Evolutionary conservation across 2,329 filamentous ascomycete species (phyloP).

Genomic region (Rhynchosporium graminicola): DNA sequence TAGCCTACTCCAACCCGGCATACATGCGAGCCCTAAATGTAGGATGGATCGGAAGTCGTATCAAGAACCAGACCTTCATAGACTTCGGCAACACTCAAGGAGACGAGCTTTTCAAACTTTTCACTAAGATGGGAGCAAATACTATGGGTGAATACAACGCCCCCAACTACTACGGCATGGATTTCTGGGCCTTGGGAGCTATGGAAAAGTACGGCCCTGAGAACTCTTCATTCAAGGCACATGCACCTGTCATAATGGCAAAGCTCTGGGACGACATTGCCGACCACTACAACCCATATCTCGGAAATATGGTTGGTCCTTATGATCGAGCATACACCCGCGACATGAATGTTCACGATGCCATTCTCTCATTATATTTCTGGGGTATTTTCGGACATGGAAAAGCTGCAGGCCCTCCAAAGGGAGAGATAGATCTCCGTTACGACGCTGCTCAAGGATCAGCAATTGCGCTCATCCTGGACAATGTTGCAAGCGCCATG

Average conservation of each 20-base stretch:
- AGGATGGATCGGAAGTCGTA: conserved; percentile 56
- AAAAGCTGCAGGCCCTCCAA: conserved; percentile 43
- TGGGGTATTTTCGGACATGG: conserved; percentile 48
- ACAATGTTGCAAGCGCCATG: conserved; percentile 39
- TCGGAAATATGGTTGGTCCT: conserved; percentile 62
- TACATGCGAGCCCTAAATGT: conserved; percentile 62
- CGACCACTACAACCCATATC: conserved; percentile 56
- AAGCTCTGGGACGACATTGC: conserved; percentile 54
- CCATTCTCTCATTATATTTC: conserved; percentile 46
- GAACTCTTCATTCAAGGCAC: conserved; percentile 53
- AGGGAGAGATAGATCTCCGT: conserved; percentile 44
- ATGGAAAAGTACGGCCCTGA: conserved; percentile 55
- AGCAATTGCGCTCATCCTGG: conserved; percentile 44
- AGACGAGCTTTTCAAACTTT: conserved; percentile 56
- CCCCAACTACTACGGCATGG: conserved; percentile 60
- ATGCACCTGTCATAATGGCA: conserved; percentile 52
- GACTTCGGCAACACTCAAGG: conserved; percentile 56
- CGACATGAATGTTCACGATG: conserved; percentile 55
- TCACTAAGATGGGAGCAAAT: conserved; percentile 48
- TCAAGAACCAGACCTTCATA: conserved; percentile 61
- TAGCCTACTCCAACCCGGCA: conserved; percentile 42
- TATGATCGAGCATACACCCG: conserved; percentile 65
- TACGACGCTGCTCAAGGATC: conserved; percentile 47
- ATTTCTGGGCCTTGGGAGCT: conserved; percentile 52
- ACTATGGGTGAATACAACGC: conserved; percentile 58